Base-by-base conservation (phyloP, 768 basidiomycete genomes). In the Pholiota conissans region DNA sequence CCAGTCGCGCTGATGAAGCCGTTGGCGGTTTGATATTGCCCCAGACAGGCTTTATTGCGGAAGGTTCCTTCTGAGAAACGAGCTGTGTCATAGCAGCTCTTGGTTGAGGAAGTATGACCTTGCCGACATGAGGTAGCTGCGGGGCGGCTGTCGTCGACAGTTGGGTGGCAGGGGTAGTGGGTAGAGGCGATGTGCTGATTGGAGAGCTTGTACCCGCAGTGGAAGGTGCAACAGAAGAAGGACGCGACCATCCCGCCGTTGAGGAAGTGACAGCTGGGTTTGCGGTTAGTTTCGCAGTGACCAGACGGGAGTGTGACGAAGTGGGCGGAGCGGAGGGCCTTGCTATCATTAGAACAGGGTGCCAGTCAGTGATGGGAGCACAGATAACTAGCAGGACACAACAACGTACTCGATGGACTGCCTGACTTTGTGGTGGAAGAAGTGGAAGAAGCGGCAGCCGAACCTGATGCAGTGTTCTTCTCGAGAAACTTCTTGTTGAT, bases 401-500 rank as follows among this genome's bases (percentile, higher is more conserved):
- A 52, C 29, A 24, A 76, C 85, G 68, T 69, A 89, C 88, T 76
- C 61, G 75, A 73, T 40, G 83, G 69, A 47, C 76, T 79, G 29
- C 80, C 83, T 9, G 80, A 60, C 73, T 86, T 90, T 56, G 73
- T 62, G 39, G 77, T 65, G 47, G 76, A 67, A 29, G 79, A 76
- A 49, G 70, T 69, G 20, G 81, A 72, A 26, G 79, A 73, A 49
- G 76, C 65, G 18, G 83, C 74, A 32, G 77, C 66, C 24, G 84
- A 69, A 47, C 76, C 73, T 24, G 85, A 78, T 39, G 84, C 76
- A 40, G 86, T 85, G 55, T 89, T 90, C 81, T 95, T 96, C 77
- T 94, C 91, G 40, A 98, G 78, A 73, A 98, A 98, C 73, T 92
- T 93, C 84, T 95, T 96, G 78, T 93, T 96, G 72, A 98, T 93